Evolutionary conservation across 768 basidiomycete species (phyloP), one percentile per base, ranked within the genome.

Genomic region (Amanita jacksonii): DNA sequence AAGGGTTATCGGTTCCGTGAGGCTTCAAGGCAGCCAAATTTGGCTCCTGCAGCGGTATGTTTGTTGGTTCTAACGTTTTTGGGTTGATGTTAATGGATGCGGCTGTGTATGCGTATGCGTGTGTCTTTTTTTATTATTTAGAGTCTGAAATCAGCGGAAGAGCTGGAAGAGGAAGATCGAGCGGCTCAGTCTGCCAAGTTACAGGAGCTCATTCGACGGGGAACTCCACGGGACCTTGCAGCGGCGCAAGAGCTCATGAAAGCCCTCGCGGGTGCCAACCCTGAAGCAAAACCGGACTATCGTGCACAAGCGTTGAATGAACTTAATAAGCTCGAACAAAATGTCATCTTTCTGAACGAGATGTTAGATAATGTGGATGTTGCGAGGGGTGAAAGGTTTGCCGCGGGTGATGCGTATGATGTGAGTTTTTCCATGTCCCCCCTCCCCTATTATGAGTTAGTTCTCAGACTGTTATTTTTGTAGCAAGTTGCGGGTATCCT

Each of bases 221-320:
- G 94, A 10, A 94, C 94, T 15, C 96, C 96, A 0, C 78, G 90
- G 51, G 96, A 99, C 63, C 75, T 99, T 1, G 86, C 85, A 1
- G 89, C 85, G 4, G 96, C 96, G 9, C 93, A 99, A 57, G 93
- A 99, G 56, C 72, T 99, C 25, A 98, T 99, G 93, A 98, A 98
- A 60, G 65, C 79, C 0, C 73, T 99, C 36, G 85, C 94, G 4
- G 94, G 96, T 22, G 94, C 93, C 2, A 87, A 97, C 55, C 96
- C 94, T 0, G 90, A 94, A 15, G 77, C 88, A 33, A 89, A 91
- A 58, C 90, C 90, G 0, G 92, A 98, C 59, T 98, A 99, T 61
- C 82, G 87, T 12, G 72, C 81, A 8, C 92, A 98, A 55, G 85
- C 92, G 0, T 65, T 92, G 27, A 79, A 77, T 2, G 96, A 98